phyloP scores from a whole-genome alignment of 345 rosid species.

The Eucalyptus caleyi region DNA sequence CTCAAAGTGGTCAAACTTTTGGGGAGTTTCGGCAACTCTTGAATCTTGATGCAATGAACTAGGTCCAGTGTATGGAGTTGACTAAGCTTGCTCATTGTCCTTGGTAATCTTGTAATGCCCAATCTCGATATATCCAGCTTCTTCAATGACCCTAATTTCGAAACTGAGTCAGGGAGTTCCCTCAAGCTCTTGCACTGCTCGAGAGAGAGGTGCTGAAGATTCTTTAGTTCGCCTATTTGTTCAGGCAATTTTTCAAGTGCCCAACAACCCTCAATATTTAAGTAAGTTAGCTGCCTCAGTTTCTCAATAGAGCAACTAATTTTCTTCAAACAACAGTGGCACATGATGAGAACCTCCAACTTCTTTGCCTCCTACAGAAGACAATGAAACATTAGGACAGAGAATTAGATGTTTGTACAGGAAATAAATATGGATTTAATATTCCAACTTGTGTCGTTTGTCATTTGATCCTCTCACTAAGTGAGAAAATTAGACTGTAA shows the following conservation, averaged over 20 bases:
- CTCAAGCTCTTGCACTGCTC: rapidly evolving
- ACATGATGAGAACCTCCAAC: background rate
- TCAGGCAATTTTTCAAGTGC: background rate
- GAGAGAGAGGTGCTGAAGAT: background rate
- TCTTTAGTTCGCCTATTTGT: background rate
- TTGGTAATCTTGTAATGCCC: no score
- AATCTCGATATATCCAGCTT: rapidly evolving
- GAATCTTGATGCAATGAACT: no score
- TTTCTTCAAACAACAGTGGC: no score
- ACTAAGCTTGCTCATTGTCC: no score
- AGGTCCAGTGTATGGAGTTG: no score
- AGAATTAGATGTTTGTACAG: background rate
- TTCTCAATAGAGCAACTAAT: background rate
- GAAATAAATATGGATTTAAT: background rate
- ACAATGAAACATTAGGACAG: background rate
- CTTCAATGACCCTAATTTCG: background rate
- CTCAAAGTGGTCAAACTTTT: rapidly evolving
- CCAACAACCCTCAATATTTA: rapidly evolving
- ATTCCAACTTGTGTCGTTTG: no score
- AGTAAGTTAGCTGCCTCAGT: rapidly evolving
- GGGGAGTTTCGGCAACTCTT: background rate
- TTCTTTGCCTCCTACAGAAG: no score
- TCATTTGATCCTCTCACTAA: no score
- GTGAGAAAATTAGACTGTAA: no score
- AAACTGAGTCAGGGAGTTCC: background rate